These are phyloP conservation scores for Grigorovia yakushimaensis DNA, from an alignment of 805 yeast species.

Conservation along the genomic window DNA sequence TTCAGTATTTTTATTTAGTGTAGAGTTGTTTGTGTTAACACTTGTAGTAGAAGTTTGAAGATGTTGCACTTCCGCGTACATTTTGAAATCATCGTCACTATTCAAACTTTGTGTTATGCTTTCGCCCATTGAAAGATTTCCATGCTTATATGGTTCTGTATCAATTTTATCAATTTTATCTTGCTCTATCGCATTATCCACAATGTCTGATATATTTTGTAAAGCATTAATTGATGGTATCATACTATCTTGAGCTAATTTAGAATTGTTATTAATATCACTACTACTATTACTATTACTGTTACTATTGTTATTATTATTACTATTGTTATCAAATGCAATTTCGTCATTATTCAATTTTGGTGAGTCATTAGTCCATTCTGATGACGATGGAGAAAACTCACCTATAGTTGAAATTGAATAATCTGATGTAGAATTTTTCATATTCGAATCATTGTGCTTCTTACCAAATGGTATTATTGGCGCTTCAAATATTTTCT, in stretches of 20 bases:
- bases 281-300: too few relatives aligned
- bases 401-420: constrained; percentile 37
- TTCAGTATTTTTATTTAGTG: not conserved
- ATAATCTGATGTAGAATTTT: constrained; percentile 25
- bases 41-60: constrained; percentile 19
- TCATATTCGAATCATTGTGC: constrained; percentile 13
- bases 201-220: constrained; percentile 33
- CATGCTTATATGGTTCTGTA: not conserved
- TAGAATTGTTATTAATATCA: not conserved
- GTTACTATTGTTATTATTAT: not conserved
- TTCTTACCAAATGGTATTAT: constrained; percentile 19
- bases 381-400: constrained; percentile 38
- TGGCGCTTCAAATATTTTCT: constrained; percentile 23
- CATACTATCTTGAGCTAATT: not conserved
- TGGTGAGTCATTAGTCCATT: constrained; percentile 34
- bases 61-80: constrained; percentile 1
- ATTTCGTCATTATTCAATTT: constrained; percentile 9
- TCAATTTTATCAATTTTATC: not conserved
- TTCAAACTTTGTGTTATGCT: not conserved
- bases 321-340: not conserved
- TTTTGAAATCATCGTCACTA: constrained; percentile 3
- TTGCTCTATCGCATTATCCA: constrained; percentile 8
- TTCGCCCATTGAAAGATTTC: not conserved
- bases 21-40: constrained; percentile 13
- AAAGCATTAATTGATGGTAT: constrained; percentile 34